Percentiles rank a stretch among this genome's conserved stretches.
Conservation (phyloP, 75 land plant species). For the Cryptomeria japonica region DNA sequence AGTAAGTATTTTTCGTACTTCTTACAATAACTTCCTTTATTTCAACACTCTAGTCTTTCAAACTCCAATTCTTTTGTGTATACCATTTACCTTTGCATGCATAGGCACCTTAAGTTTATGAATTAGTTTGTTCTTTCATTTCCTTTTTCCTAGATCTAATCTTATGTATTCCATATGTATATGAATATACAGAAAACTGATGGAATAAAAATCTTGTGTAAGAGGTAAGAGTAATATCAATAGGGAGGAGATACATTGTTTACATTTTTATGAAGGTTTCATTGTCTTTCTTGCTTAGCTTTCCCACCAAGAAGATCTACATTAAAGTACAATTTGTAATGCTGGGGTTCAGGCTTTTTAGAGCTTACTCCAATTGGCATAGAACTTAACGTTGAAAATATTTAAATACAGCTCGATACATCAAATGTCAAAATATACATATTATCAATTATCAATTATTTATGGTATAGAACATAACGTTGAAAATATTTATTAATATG, state of each 20-base stretch:
- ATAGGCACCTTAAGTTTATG: neutral
- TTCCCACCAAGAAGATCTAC: neutral
- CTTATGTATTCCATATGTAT: neutral
- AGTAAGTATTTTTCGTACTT: conserved; percentile 18
- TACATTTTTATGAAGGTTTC: neutral
- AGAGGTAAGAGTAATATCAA: too few species aligned
- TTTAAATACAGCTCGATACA: too few species aligned
- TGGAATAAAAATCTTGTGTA: neutral
- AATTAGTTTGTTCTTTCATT: neutral
- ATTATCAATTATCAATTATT: too few species aligned
- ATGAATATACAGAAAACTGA: neutral
- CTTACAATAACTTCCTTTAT: neutral
- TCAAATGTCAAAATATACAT: too few species aligned
- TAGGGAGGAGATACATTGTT: neutral
- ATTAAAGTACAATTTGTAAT: neutral
- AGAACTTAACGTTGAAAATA: too few species aligned
- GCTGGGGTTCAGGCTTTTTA: too few species aligned
- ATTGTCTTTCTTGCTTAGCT: neutral
- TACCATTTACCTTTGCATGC: neutral
- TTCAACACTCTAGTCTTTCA: neutral
- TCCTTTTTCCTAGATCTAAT: neutral
- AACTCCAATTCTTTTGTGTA: neutral
- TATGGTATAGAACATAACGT: too few species aligned
- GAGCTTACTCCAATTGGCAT: too few species aligned
- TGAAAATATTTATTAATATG: too few species aligned